A percentile compares a stretch with the other conserved stretches of the same genome.
Conservation (phyloP, 768 basidiomycete genomes). For the Favolaschia claudopus region DNA sequence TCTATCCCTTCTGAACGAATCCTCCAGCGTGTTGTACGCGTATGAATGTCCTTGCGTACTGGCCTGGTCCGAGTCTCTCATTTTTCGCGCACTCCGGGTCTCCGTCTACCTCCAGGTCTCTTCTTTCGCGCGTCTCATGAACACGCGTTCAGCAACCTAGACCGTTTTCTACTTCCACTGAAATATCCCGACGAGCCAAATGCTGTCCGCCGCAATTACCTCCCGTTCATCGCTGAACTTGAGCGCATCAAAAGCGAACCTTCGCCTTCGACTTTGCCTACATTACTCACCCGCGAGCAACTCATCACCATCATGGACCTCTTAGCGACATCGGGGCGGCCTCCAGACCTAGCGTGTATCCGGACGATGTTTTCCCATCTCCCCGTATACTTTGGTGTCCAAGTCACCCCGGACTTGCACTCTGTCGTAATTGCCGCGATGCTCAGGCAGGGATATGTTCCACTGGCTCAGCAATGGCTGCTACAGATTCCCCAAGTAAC, state of each 20-base stretch:
- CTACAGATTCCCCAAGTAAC: constrained; percentile 59
- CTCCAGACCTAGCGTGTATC: constrained; percentile 61
- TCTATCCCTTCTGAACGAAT: no score
- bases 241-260: constrained; percentile 31
- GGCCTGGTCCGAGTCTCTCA: constrained; percentile 46
- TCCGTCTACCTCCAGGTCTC: constrained; percentile 15
- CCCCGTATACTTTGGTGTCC: constrained; percentile 52
- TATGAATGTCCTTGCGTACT: constrained; percentile 72
- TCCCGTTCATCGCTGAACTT: constrained; percentile 38
- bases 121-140: constrained; percentile 30
- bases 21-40: constrained; percentile 32
- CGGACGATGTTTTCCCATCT: constrained; percentile 60
- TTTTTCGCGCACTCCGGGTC: constrained; percentile 16
- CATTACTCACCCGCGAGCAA: constrained; percentile 39
- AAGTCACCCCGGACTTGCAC: constrained; percentile 55
- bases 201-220: constrained; percentile 48
- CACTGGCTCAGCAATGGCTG: constrained; percentile 59
- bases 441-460: constrained; percentile 50
- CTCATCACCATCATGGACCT: constrained; percentile 49
- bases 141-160: constrained; percentile 23
- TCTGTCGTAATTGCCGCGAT: constrained; percentile 57
- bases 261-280: constrained; percentile 31
- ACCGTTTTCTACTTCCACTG: constrained; percentile 27
- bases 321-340: constrained; percentile 60
- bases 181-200: constrained; percentile 32